These are phyloP conservation scores for Elsinoe ampelina DNA, from an alignment of 2,329 filamentous ascomycete species.

Conservation along the genomic window DNA sequence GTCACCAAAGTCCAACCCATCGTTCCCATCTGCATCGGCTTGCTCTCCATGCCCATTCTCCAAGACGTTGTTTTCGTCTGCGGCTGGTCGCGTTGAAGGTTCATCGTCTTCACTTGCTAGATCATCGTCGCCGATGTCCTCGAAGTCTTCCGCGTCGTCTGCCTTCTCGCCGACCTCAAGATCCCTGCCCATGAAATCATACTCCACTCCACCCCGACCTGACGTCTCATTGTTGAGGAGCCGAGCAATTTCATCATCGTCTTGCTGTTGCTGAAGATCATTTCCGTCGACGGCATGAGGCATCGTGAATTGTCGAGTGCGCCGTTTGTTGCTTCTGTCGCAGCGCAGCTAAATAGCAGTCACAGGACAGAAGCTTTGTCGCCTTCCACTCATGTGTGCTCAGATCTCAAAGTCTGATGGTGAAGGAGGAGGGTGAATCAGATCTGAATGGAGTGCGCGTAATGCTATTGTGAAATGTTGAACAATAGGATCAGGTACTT, in stretches of 20 bases:
- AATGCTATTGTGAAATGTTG: not conserved
- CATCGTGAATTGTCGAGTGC: slow-evolving; percentile 21
- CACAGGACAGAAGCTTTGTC: not conserved
- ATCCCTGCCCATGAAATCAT: slow-evolving; percentile 24
- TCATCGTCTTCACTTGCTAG: slow-evolving; percentile 67
- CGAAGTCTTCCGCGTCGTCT: slow-evolving; percentile 82
- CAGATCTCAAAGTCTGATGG: too few species aligned
- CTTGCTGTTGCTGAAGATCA: slow-evolving; percentile 19
- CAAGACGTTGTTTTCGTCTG: slow-evolving; percentile 14
- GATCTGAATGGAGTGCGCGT: not conserved
- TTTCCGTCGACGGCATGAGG: slow-evolving; percentile 29
- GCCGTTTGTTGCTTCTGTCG: not conserved
- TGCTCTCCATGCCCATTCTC: slow-evolving; percentile 20
- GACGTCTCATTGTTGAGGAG: slow-evolving; percentile 23
- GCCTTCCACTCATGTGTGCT: not conserved
- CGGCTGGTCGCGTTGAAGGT: slow-evolving; percentile 14
- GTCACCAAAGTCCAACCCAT: slow-evolving; percentile 47
- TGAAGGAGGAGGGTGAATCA: not conserved
- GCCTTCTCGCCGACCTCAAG: slow-evolving; percentile 62
- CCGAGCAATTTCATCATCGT: slow-evolving; percentile 24
- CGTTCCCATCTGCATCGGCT: slow-evolving; percentile 43
- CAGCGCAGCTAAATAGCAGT: not conserved
- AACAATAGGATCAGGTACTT: not conserved
- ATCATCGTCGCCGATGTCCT: slow-evolving; percentile 86
- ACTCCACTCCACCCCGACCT: slow-evolving; percentile 18